Conservation (phyloP, 495 filamentous ascomycete species). For the Oidiodendron maius region DNA sequence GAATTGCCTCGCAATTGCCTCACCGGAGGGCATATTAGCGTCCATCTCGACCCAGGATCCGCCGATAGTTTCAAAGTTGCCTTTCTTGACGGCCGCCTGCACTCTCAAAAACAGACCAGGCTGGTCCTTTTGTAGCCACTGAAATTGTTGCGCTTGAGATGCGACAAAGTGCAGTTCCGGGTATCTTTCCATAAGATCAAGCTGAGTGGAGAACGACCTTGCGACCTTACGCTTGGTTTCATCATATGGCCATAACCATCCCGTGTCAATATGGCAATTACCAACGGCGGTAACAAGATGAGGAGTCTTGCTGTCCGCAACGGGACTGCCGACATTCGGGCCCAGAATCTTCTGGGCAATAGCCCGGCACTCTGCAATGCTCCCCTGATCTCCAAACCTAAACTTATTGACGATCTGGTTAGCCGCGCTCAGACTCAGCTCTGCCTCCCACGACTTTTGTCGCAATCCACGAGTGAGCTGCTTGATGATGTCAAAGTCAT, state of each 20-base stretch:
- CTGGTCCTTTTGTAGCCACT: slow-evolving; percentile 90
- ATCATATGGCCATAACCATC: slow-evolving; percentile 97
- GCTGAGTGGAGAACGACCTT: slow-evolving; percentile 93
- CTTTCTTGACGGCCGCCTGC: slow-evolving; percentile 82
- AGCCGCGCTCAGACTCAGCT: slow-evolving; percentile 73
- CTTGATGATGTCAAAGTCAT: slow-evolving; percentile 94
- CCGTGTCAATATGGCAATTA: slow-evolving; percentile 95
- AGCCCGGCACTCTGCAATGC: slow-evolving; percentile 69
- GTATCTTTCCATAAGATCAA: slow-evolving; percentile 87
- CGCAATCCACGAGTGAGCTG: slow-evolving; percentile 80
- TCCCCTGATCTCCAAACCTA: slow-evolving; percentile 69
- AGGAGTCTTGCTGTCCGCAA: slow-evolving; percentile 74
- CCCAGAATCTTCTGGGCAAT: slow-evolving; percentile 82
- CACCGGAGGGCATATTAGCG: slow-evolving; percentile 92
- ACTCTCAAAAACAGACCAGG: slow-evolving; percentile 86
- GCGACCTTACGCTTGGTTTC: slow-evolving; percentile 97
- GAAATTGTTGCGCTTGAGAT: slow-evolving; percentile 95
- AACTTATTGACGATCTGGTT: slow-evolving; percentile 88
- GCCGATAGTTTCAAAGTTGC: slow-evolving; percentile 88
- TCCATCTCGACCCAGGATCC: slow-evolving; percentile 99
- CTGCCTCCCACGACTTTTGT: slow-evolving; percentile 74
- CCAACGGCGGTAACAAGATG: slow-evolving; percentile 83
- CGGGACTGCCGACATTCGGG: slow-evolving; percentile 67
- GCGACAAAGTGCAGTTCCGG: slow-evolving; percentile 88
- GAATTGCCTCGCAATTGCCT: slow-evolving; percentile 93